Evolutionary conservation across 2,329 filamentous ascomycete genomes (phyloP).

Genomic region (Blastomyces parvus): DNA sequence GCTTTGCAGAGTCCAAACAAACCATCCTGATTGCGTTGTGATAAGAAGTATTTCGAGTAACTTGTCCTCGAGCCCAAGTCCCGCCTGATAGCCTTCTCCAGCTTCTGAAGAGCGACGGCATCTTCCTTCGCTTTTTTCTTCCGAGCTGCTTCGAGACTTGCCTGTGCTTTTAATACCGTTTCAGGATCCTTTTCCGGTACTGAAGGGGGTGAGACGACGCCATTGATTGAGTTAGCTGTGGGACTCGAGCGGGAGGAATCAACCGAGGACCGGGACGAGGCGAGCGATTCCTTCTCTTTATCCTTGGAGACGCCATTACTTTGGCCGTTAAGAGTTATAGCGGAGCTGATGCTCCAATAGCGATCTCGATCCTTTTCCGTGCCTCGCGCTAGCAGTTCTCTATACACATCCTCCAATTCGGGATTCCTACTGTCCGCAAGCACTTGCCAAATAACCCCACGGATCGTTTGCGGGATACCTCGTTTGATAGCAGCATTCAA

Average conservation of each 20-base stretch:
- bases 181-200: constrained; percentile 54
- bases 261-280: constrained; percentile 75
- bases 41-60: constrained; percentile 90
- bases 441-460: constrained; percentile 98
- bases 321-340: constrained; percentile 35
- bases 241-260: constrained; percentile 65
- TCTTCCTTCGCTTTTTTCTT: constrained; percentile 76
- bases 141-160: constrained; percentile 54
- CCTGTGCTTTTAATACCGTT: constrained; percentile 55
- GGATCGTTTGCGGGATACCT: constrained; percentile 87
- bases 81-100: constrained; percentile 85
- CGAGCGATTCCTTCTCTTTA: constrained; percentile 57
- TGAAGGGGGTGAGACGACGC: constrained; percentile 47
- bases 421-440: constrained; percentile 91
- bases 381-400: constrained; percentile 66
- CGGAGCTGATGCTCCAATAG: constrained; percentile 34
- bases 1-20: constrained; percentile 95
- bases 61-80: constrained; percentile 89
- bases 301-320: constrained; percentile 47
- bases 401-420: constrained; percentile 78
- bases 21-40: constrained; percentile 82
- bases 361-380: constrained; percentile 68
- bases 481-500: constrained; percentile 83
- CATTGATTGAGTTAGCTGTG: constrained; percentile 47
- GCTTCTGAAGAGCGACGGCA: constrained; percentile 59